Percentiles rank a stretch among this genome's conserved stretches.
These are phyloP conservation scores for Puccinia hordei DNA, from an alignment of 1,284 basidiomycete species.

Conservation along the genomic window DNA sequence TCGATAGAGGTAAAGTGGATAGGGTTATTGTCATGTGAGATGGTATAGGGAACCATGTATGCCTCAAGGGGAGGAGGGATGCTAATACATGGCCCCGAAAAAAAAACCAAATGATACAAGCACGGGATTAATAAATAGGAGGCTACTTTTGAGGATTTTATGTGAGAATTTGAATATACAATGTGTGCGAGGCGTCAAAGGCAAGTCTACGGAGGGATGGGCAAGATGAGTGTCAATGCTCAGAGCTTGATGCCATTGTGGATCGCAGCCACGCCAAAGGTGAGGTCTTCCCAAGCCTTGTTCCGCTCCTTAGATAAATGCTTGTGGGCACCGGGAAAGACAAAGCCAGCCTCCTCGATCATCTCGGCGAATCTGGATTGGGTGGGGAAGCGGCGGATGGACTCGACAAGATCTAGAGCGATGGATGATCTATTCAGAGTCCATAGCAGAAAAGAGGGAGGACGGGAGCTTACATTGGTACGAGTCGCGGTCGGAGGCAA, in stretches of 20 bases:
- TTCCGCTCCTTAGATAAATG: constrained; percentile 41
- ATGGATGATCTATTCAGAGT: not conserved
- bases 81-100: not conserved
- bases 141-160: not conserved
- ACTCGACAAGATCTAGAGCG: constrained; percentile 82
- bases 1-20: no score
- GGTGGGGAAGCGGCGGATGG: constrained; percentile 88
- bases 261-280: constrained; percentile 57
- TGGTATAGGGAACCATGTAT: no score
- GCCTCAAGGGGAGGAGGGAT: not conserved
- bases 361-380: constrained; percentile 87
- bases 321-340: constrained; percentile 43
- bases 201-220: not conserved
- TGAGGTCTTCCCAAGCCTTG: constrained; percentile 56
- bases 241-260: constrained; percentile 57
- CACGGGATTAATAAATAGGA: not conserved
- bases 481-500: constrained; percentile 91
- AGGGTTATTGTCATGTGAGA: no score
- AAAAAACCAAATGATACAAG: not conserved
- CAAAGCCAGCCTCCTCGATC: constrained; percentile 63
- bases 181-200: not conserved
- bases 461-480: constrained; percentile 67
- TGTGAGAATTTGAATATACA: not conserved
- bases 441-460: not conserved
- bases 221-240: not conserved